Evolutionary conservation across 768 basidiomycete species (phyloP).

Genomic region (Gloeostereum incarnatum): DNA sequence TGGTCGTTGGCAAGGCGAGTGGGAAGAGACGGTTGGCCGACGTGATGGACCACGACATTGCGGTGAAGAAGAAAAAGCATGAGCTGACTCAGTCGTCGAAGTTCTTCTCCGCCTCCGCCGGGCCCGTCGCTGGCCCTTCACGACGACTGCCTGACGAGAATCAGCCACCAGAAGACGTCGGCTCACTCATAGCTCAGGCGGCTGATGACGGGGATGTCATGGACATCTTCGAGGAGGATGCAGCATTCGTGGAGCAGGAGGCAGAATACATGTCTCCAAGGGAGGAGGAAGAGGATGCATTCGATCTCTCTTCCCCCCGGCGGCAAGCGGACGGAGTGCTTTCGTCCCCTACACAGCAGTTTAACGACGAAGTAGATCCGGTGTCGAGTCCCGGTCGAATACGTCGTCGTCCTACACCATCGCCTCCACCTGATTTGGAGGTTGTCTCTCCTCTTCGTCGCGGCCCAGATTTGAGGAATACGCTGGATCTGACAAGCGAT

Average conservation of each 20-base stretch:
- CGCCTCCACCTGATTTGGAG: constrained; percentile 6
- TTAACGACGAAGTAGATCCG: background rate
- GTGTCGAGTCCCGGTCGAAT: constrained; percentile 24
- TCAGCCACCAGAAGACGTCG: constrained; percentile 9
- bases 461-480: constrained; percentile 36
- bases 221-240: constrained; percentile 32
- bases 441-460: constrained; percentile 4
- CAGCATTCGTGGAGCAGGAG: constrained; percentile 53
- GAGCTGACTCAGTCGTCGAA: constrained; percentile 26
- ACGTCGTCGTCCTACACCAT: constrained; percentile 7
- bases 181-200: constrained; percentile 27
- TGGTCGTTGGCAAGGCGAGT: constrained; percentile 45
- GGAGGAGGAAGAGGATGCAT: too few relatives aligned
- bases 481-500: constrained; percentile 35
- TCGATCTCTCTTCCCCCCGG: constrained; percentile 39
- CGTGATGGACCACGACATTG: constrained; percentile 58
- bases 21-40: constrained; percentile 71
- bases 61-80: constrained; percentile 35
- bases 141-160: constrained; percentile 1
- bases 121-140: constrained; percentile 10
- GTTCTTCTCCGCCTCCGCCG: constrained; percentile 14
- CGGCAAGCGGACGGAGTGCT: constrained; percentile 52
- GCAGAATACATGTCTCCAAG: constrained; percentile 85
- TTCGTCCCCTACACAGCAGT: constrained; percentile 48
- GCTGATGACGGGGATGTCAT: constrained; percentile 22